Conservation (phyloP, 176 grass and related monocot species). For the Phoenix roebelenii region DNA sequence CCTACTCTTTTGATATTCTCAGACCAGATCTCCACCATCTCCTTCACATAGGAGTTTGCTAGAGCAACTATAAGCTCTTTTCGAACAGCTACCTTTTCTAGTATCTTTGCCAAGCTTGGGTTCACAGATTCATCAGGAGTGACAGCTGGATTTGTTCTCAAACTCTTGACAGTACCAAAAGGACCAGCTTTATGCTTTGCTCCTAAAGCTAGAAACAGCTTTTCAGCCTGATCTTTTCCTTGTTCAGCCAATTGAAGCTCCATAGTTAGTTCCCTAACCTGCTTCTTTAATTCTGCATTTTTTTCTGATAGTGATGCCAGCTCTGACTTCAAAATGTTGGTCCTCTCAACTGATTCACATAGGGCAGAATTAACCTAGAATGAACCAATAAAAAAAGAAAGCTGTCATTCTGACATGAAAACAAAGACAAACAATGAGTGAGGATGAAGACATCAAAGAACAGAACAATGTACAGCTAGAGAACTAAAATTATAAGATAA, state of each 20-base stretch:
- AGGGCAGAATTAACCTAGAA: constrained; percentile 40
- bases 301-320: constrained; percentile 41
- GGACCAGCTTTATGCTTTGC: constrained; percentile 41
- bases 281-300: constrained; percentile 67
- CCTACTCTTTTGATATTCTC: constrained; percentile 75
- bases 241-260: constrained; percentile 63
- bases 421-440: background rate
- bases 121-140: constrained; percentile 64
- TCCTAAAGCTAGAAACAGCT: constrained; percentile 9
- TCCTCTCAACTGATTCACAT: constrained; percentile 45
- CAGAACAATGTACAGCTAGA: no score
- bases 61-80: constrained; percentile 88
- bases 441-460: no score
- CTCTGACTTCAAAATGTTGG: constrained; percentile 37
- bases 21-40: constrained; percentile 81
- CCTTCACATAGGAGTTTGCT: constrained; percentile 89
- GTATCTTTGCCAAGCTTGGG: constrained; percentile 61
- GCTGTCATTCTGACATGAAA: background rate
- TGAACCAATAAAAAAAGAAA: background rate
- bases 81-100: constrained; percentile 61
- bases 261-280: constrained; percentile 52
- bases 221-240: constrained; percentile 32
- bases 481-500: no score
- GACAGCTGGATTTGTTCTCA: constrained; percentile 82
- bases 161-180: constrained; percentile 85